Base-by-base conservation (phyloP, 1,139 yeast genomes). In the Yamadazyma songkhlaensis region DNA sequence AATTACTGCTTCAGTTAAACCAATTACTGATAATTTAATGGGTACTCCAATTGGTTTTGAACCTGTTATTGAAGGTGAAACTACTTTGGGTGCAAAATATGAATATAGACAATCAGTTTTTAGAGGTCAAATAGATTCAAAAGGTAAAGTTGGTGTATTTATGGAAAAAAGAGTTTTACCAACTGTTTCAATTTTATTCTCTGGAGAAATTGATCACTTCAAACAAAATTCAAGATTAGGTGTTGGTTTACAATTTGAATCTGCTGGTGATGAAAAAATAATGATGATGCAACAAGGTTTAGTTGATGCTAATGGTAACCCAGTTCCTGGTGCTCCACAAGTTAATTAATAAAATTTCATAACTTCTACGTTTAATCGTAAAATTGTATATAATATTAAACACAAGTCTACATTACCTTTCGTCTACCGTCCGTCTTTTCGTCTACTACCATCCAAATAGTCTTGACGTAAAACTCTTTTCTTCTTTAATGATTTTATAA, bases 91-190 rank as follows among this genome's bases (percentile, higher is more conserved):
- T 66, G 96, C 97, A 55, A 92, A 90, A 71, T 92, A 92, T 67
- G 98, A 92, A 71, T 94, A 89, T 77, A 89, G 97, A 71, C 95
- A 89, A 67, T 84, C 95, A 44, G 84, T 88, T 40, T 89, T 88
- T 79, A 83, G 98, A 67, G 97, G 97, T 56, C 96, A 90, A 66
- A 60, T 92, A 46, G 97, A 90, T 67, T 81, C 95, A 39, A 74
- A 77, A 44, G 98, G 98, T 64, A 89, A 87, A 70, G 95, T 92
- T 40, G 77, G 86, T 42, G 88, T 92, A 52, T 82, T 88, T 71
- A 74, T 92, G 61, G 98, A 92, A 72, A 89, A 89, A 74, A 84
- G 96, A 64, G 81, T 94, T 41, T 75, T 90, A 56, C 97, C 97
- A 55, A 88, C 95, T 36, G 82, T 90, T 44, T 84, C 96, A 25